phyloP scores from a whole-genome alignment of 805 yeast genomes.

The Candida schatavii region DNA sequence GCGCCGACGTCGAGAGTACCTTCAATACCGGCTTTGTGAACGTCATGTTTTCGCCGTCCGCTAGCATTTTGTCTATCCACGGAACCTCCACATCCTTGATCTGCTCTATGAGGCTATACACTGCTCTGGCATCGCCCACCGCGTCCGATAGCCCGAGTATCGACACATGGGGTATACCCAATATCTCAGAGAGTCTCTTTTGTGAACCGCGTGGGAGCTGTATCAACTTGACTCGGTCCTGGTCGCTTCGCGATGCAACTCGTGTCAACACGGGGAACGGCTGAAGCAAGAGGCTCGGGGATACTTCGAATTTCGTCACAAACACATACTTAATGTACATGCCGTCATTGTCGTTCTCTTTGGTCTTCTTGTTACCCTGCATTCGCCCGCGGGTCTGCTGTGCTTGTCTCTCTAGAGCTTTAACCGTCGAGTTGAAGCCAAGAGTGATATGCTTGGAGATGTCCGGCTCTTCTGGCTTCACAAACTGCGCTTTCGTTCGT shows the following conservation, averaged over 20 bases:
- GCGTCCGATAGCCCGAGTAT: constrained; percentile 34
- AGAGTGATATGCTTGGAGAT: constrained; percentile 22
- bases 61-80: constrained; percentile 40
- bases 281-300: constrained; percentile 48
- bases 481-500: constrained; percentile 1
- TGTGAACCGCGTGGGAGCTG: constrained; percentile 53
- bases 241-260: constrained; percentile 35
- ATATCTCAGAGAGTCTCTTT: constrained; percentile 25
- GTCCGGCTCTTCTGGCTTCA: constrained; percentile 20
- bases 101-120: constrained; percentile 24
- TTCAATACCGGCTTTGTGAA: constrained; percentile 38
- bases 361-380: constrained; percentile 6
- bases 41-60: constrained; percentile 3
- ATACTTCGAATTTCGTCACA: constrained; percentile 58
- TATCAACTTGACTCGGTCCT: constrained; percentile 48
- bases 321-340: constrained; percentile 43
- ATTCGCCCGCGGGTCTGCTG: constrained; percentile 12
- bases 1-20: constrained; percentile 46
- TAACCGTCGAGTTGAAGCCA: constrained; percentile 59
- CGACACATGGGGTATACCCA: constrained; percentile 26
- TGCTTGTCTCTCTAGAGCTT: constrained; percentile 45
- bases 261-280: constrained; percentile 58
- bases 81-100: constrained; percentile 42
- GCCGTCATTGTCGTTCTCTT: neutral
- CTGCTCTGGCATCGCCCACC: constrained; percentile 23